phyloP scores from a whole-genome alignment of 2,329 filamentous ascomycete genomes.

The Aspergillus quadrilineatus region DNA sequence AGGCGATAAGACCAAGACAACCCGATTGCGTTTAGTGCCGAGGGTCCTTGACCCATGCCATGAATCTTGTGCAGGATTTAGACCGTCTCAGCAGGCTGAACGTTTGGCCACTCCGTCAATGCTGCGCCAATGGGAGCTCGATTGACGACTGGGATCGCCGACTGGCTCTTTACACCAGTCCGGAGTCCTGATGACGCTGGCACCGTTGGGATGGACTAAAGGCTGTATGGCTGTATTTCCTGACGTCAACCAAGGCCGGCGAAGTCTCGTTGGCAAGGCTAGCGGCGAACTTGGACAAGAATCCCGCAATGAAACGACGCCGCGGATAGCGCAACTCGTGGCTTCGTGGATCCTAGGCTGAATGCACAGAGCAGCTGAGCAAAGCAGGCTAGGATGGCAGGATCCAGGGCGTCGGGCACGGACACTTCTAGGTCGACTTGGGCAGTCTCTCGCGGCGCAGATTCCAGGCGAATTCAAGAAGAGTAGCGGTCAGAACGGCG shows the following conservation, averaged over 20 bases:
- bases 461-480: not conserved
- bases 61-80: constrained; percentile 23
- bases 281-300: not conserved
- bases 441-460: constrained; percentile 10
- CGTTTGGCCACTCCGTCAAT: constrained; percentile 20
- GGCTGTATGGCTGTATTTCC: not conserved
- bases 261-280: not conserved
- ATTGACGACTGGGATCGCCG: constrained; percentile 5
- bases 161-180: not conserved
- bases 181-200: not conserved
- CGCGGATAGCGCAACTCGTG: not conserved
- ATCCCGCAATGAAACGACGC: not conserved
- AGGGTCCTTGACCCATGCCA: constrained; percentile 19
- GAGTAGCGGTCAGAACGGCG: constrained; percentile 21
- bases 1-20: constrained; percentile 13
- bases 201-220: not conserved
- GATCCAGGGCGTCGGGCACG: constrained; percentile 26
- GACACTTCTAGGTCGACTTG: constrained; percentile 15
- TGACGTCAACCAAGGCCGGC: not conserved
- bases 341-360: not conserved
- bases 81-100: constrained; percentile 22
- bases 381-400: constrained; percentile 22
- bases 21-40: constrained; percentile 25
- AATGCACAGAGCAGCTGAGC: constrained; percentile 7
- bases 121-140: constrained; percentile 21